These are phyloP conservation scores for Imleria badia DNA, from an alignment of 768 basidiomycete genomes.

Conservation along the genomic window DNA sequence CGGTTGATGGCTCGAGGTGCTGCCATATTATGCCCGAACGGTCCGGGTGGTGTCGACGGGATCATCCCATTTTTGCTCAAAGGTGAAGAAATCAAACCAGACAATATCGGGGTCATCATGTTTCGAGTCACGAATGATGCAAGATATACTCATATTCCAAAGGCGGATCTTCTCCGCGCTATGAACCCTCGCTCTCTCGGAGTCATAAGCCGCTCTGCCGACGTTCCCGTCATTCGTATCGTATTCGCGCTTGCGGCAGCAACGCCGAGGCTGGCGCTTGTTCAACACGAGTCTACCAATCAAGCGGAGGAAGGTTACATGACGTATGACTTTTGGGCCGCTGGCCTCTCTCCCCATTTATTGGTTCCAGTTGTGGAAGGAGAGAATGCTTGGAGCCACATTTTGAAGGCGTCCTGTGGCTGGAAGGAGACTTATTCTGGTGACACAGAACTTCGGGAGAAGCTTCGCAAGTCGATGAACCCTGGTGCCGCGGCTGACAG, in stretches of 20 bases:
- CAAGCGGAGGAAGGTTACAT: not conserved
- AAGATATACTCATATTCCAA: accelerated
- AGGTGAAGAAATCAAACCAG: not conserved
- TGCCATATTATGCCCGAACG: too few species aligned
- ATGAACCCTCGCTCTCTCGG: too few species aligned
- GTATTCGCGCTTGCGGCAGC: not conserved
- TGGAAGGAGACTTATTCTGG: too few species aligned
- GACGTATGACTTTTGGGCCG: not conserved
- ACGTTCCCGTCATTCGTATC: not conserved
- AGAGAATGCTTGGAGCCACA: too few species aligned
- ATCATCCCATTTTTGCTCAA: not conserved
- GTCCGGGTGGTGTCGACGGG: too few species aligned
- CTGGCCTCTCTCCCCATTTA: not conserved
- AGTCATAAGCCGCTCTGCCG: too few species aligned
- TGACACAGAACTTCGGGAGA: too few species aligned
- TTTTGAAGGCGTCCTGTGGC: too few species aligned
- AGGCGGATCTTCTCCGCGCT: not conserved
- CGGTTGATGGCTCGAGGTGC: too few species aligned
- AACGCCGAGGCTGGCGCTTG: not conserved
- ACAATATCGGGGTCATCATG: not conserved
- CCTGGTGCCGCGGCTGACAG: too few species aligned
- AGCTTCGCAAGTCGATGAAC: too few species aligned
- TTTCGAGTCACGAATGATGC: not conserved
- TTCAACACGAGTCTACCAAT: not conserved
- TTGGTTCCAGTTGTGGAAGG: not conserved